phyloP scores from a whole-genome alignment of 805 yeast genomes.

The Helenozyma rhizophorensis region DNA sequence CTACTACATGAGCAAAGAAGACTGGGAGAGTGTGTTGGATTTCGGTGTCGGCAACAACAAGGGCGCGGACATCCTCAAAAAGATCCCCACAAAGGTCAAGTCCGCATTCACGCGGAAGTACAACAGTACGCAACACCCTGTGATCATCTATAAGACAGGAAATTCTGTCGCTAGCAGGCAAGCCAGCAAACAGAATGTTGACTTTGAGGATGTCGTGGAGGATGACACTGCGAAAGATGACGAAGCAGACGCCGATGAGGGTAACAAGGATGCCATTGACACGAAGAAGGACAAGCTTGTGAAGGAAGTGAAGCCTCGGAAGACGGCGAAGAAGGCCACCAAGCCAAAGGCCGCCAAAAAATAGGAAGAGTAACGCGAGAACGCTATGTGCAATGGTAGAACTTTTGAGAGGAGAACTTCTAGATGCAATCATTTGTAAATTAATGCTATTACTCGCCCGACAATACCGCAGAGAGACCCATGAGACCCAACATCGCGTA shows the following conservation, averaged over 20 bases:
- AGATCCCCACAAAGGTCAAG: slow-evolving; percentile 73
- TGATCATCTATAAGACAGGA: slow-evolving; percentile 75
- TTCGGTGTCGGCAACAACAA: slow-evolving; percentile 62
- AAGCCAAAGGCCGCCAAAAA: slow-evolving; percentile 26
- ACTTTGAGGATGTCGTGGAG: slow-evolving; percentile 66
- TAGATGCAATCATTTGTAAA: no score
- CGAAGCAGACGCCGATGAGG: slow-evolving; percentile 40
- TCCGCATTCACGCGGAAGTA: slow-evolving; percentile 84
- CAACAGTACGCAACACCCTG: slow-evolving; percentile 74
- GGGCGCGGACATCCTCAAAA: slow-evolving; percentile 46
- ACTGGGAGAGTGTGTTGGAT: slow-evolving; percentile 86
- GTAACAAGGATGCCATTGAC: slow-evolving; percentile 41
- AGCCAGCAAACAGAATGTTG: slow-evolving; percentile 44
- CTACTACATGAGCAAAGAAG: slow-evolving; percentile 83
- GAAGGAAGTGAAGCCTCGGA: slow-evolving; percentile 29
- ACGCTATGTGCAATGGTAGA: no score
- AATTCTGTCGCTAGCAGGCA: slow-evolving; percentile 39
- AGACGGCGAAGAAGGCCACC: slow-evolving; percentile 20
- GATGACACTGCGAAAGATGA: slow-evolving; percentile 49
- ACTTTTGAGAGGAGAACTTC: no score
- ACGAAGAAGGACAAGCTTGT: slow-evolving; percentile 60
- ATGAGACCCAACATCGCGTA: slow-evolving; percentile 70
- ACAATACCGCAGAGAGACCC: slow-evolving; percentile 63
- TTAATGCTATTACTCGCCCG: slow-evolving; percentile 14
- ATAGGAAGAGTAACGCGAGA: slow-evolving; percentile 2